phyloP scores from a whole-genome alignment of 495 filamentous ascomycete species.

The Bombardia bombarda region DNA sequence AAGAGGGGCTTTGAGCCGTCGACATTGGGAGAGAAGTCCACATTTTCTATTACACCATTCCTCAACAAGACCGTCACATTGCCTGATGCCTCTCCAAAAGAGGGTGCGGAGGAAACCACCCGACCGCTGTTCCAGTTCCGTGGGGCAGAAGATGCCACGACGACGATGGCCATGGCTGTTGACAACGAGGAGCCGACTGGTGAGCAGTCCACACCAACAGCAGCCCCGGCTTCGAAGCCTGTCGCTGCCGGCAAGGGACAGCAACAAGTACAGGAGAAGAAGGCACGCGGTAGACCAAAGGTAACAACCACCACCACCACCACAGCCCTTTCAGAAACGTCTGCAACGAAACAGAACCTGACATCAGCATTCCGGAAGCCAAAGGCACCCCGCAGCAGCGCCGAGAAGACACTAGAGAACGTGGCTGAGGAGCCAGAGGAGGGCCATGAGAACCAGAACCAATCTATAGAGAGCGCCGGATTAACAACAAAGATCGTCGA shows the following conservation, averaged over 20 bases:
- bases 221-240: conserved; percentile 2
- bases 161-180: not conserved
- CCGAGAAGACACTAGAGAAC: conserved; percentile 32
- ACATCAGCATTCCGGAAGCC: too few species aligned
- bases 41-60: conserved; percentile 88
- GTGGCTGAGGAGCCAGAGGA: conserved; percentile 35
- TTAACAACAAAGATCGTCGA: conserved; percentile 9
- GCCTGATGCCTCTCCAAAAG: conserved; percentile 16
- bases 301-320: too few species aligned
- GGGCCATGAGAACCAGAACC: conserved; percentile 20
- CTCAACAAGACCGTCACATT: conserved; percentile 65
- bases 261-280: conserved; percentile 15
- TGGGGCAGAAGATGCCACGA: conserved; percentile 7
- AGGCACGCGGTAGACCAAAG: conserved; percentile 34
- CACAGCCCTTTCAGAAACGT: conserved; percentile 25
- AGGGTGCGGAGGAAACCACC: conserved; percentile 8
- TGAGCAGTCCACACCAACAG: conserved; percentile 10
- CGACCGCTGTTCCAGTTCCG: conserved; percentile 11
- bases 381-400: conserved; percentile 16
- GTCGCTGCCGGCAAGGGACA: too few species aligned
- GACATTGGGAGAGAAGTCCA: conserved; percentile 72
- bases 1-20: conserved; percentile 47
- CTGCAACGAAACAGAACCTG: conserved; percentile 35
- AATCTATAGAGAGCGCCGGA: conserved; percentile 16
- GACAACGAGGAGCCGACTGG: not conserved